Base-by-base conservation (phyloP, 805 yeast species). In the Ogataea thermomethanolica region DNA sequence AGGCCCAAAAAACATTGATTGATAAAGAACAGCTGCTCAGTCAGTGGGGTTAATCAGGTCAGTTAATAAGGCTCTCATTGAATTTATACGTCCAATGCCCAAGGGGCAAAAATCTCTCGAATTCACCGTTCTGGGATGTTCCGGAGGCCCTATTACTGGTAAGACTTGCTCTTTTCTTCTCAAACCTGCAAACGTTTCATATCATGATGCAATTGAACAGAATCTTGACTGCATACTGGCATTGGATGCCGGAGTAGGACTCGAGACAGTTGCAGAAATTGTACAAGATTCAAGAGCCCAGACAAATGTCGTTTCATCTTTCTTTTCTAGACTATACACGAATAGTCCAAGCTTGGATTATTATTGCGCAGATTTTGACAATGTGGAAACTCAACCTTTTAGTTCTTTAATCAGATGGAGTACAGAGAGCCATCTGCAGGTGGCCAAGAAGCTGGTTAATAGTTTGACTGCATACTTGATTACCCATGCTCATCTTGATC, bases 401-500 rank as follows among this genome's bases (percentile, higher is more conserved):
- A 28, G 15, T 12, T 11, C 33, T 11, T 25, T 17, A 2, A 33
- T 45, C 30, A 41, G 29, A 38, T 30, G 17, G 25, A 22, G 11
- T 20, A 23, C 39, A 28, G 31, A 5, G 34, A 10, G 53, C 9
- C 31, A 28, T 13, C 28, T 48, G 14, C 44, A 44, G 37, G 26
- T 48, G 4, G 46, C 54, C 25, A 24, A 37, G 8, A 38, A 17
- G 4, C 28, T 79, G 5, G 58, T 69, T 23, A 59, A 62, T 5
- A 47, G 59, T 6, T 55, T 80, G 2, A 55, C 63, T 7, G 65
- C 65, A 24, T 77, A 72, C 47, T 64, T 81, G 34, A 72, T 89
- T 21, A 77, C 96, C 1, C 97, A 89, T 60, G 77, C 91, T 0
- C 97, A 89, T 61, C 56, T 89, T 37, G 97, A 89, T 59, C 97